These are phyloP conservation scores for Paraphaeosphaeria minitans DNA, from an alignment of 2,329 filamentous ascomycete genomes.

Conservation along the genomic window DNA sequence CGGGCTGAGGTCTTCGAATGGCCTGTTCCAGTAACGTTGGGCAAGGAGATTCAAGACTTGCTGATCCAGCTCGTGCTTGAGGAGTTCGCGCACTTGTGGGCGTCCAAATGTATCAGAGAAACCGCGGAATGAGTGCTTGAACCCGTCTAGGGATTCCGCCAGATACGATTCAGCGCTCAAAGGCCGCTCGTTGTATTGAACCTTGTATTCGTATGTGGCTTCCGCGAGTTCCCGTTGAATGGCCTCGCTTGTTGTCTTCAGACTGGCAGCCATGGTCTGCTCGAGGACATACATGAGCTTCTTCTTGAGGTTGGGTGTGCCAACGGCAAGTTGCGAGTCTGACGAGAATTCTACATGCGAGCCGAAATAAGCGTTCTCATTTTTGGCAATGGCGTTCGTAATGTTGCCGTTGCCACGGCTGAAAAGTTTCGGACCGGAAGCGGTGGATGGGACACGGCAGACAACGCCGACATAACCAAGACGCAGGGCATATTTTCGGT, in stretches of 20 bases:
- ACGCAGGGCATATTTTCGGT: slow-evolving; percentile 92
- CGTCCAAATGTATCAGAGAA: slow-evolving; percentile 90
- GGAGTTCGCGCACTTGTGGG: slow-evolving; percentile 82
- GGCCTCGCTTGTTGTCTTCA: slow-evolving; percentile 87
- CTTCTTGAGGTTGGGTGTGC: slow-evolving; percentile 85
- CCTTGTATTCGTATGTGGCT: slow-evolving; percentile 97
- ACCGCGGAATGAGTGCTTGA: slow-evolving; percentile 97
- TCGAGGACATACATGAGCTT: slow-evolving; percentile 97
- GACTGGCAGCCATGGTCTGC: slow-evolving; percentile 92
- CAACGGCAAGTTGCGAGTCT: slow-evolving; percentile 74
- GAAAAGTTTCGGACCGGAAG: slow-evolving; percentile 71
- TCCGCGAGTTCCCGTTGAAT: slow-evolving; percentile 96
- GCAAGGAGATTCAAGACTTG: slow-evolving; percentile 91
- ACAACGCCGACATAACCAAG: slow-evolving; percentile 96
- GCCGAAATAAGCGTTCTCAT: slow-evolving; percentile 86
- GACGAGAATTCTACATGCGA: slow-evolving; percentile 83
- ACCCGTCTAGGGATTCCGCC: slow-evolving; percentile 90
- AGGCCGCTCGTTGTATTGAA: slow-evolving; percentile 97
- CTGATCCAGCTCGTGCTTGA: slow-evolving; percentile 93
- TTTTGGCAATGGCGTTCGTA: slow-evolving; percentile 78
- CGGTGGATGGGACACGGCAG: slow-evolving; percentile 72
- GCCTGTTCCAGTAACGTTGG: slow-evolving; percentile 96
- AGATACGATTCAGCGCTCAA: slow-evolving; percentile 95
- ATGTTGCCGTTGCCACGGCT: slow-evolving; percentile 82
- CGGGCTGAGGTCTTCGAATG: slow-evolving; percentile 78